Conservation (phyloP, 768 basidiomycete species). For the Kwoniella sp. region DNA sequence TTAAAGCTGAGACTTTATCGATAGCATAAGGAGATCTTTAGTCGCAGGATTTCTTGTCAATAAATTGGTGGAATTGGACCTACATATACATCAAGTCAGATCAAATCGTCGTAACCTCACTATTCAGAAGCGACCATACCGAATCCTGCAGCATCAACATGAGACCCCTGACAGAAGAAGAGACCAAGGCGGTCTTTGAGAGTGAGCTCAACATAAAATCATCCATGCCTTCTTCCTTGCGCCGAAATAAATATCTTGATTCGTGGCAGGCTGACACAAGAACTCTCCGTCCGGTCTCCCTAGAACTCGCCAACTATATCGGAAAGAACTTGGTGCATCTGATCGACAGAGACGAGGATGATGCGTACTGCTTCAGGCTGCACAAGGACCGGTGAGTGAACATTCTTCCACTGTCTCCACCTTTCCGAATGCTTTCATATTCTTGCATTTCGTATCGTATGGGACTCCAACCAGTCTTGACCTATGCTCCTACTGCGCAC, state of each 20-base stretch:
- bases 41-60: slow-evolving; percentile 2
- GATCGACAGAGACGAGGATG: slow-evolving; percentile 84
- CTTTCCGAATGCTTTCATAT: too few species aligned
- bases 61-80: background rate
- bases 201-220: slow-evolving; percentile 57
- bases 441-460: too few species aligned
- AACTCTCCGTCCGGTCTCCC: background rate
- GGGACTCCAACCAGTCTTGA: too few species aligned
- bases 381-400: slow-evolving; percentile 74
- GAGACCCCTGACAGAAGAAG: slow-evolving; percentile 95
- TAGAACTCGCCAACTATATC: slow-evolving; percentile 91
- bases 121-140: too few species aligned
- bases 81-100: too few species aligned
- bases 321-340: slow-evolving; percentile 95
- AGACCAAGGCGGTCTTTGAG: slow-evolving; percentile 92
- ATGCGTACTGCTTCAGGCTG: slow-evolving; percentile 91
- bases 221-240: background rate
- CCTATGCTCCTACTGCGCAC: too few species aligned
- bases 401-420: too few species aligned
- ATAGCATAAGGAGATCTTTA: background rate
- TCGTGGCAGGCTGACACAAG: slow-evolving; percentile 4
- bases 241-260: too few species aligned
- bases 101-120: too few species aligned
- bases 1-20: background rate
- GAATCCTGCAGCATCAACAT: too few species aligned